Evolutionary conservation across 2,329 filamentous ascomycete species (phyloP), one percentile per base, ranked within the genome.

Genomic region (Trichoderma simmonsii): DNA sequence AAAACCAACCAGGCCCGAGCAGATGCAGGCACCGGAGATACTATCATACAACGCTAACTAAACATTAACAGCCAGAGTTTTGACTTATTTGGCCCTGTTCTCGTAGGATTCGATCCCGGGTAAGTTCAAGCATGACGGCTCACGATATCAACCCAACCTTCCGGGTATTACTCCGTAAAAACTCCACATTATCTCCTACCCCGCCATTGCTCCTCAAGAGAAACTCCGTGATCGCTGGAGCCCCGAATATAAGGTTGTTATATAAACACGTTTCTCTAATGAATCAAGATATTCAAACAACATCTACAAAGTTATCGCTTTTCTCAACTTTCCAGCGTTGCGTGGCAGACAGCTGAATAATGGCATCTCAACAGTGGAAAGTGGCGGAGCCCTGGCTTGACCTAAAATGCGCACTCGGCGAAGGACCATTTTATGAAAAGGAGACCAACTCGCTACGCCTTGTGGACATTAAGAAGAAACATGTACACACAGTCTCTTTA

Each of bases 381-480:
- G 84, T 86, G 74, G 82, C 79, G 59, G 79, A 85, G 80, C 86
- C 87, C 7, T 89, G 87, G 82, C 85, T 95, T 73, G 78, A 82
- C 39, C 83, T 90, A 75, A 86, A 88, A 75, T 93, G 91, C 82
- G 84, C 83, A 15, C 86, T 95, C 34, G 92, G 91, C 74, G 93
- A 95, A 81, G 93, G 88, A 0, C 92, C 92, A 1, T 93, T 90
- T 82, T 93, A 90, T 83, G 92, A 94, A 80, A 83, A 86, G 72
- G 83, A 83, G 26, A 89, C 87, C 65, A 87, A 92, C 80, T 86
- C 85, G 61, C 83, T 95, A 72, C 92, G 93, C 74, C 94, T 94
- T 80, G 89, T 95, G 73, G 95, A 98, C 82, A 95, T 97, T 82
- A 92, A 91, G 80, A 89, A 92, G 79, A 88, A 92, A 79, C 89